Conservation (phyloP, 768 basidiomycete genomes). For the Ramaria rubella region DNA sequence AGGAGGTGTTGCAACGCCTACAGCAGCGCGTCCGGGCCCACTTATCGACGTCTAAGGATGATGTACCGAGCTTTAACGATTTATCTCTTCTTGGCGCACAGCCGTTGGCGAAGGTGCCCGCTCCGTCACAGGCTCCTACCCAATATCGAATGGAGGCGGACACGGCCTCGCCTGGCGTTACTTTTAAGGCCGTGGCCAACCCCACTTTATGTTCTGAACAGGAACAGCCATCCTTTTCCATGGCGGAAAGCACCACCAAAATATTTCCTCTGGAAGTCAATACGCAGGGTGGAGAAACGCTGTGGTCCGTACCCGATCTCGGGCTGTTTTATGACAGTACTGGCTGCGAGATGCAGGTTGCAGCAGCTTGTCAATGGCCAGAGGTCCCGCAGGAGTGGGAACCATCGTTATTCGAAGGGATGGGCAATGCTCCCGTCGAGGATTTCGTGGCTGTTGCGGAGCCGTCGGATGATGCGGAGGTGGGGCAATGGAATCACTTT, state of each 20-base stretch:
- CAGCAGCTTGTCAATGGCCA: neutral
- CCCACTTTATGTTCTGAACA: neutral
- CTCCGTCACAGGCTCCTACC: neutral
- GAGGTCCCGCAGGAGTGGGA: neutral
- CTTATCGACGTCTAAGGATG: neutral
- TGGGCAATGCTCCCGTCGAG: neutral
- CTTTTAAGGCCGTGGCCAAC: neutral
- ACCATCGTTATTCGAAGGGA: neutral
- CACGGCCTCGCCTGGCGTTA: neutral
- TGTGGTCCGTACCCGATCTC: neutral
- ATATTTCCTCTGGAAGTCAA: too few species aligned
- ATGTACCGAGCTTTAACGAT: neutral
- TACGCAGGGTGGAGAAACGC: neutral
- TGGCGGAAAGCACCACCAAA: neutral
- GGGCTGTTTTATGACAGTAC: neutral
- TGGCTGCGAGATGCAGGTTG: neutral
- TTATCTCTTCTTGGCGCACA: neutral
- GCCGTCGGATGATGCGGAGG: neutral
- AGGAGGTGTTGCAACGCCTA: neutral
- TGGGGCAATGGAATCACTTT: neutral
- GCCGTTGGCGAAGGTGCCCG: neutral
- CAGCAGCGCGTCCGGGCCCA: neutral
- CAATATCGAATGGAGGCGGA: neutral
- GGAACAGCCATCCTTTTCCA: neutral
- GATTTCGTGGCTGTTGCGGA: neutral